Base-by-base conservation (phyloP, 768 basidiomycete species). In the Botryobasidium botryosum region DNA sequence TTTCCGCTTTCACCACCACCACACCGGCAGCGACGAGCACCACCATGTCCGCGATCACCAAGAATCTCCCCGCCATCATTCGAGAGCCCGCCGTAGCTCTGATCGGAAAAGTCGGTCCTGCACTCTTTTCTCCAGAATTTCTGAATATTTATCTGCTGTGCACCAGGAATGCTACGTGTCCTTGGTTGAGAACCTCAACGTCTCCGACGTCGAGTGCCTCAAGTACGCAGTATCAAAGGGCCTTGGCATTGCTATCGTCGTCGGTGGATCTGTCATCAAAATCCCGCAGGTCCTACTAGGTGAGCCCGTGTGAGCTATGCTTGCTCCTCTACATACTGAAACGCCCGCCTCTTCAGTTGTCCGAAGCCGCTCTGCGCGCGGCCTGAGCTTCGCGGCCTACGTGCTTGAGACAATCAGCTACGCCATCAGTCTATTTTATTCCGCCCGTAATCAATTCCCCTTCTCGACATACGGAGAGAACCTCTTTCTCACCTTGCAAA, bases 391-490 rank as follows among this genome's bases (percentile, higher is more conserved):
- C 2, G 67, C 80, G 2, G 81, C 87, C 3, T 96, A 88, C 60
- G 61, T 82, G 40, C 77, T 99, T 18, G 92, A 97, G 58, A 96
- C 92, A 0, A 66, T 84, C 24, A 72, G 85, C 1, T 94, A 94
- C 54, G 81, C 79, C 23, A 90, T 99, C 55, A 88, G 78, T 0
- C 71, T 90, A 23, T 75, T 76, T 8, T 99, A 97, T 62, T 80
- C 90, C 2, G 75, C 74, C 54, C 70, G 87, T 20, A 80, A 86
- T 56, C 60, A 67, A 20, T 96, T 91, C 62, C 88, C 94, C 0
- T 94, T 96, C 68, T 87, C 85, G 17, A 96, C 94, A 1, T 99
- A 96, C 49, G 94, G 94, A 56, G 94, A 99, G 62, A 96, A 92
- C 66, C 59, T 90, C 46, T 96, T 96, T 74, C 71, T 97, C 40